A percentile compares a stretch with the other conserved stretches of the same genome.
Evolutionary conservation across 2,329 filamentous ascomycete species (phyloP).

Genomic region (Leptographium galeiforme): DNA sequence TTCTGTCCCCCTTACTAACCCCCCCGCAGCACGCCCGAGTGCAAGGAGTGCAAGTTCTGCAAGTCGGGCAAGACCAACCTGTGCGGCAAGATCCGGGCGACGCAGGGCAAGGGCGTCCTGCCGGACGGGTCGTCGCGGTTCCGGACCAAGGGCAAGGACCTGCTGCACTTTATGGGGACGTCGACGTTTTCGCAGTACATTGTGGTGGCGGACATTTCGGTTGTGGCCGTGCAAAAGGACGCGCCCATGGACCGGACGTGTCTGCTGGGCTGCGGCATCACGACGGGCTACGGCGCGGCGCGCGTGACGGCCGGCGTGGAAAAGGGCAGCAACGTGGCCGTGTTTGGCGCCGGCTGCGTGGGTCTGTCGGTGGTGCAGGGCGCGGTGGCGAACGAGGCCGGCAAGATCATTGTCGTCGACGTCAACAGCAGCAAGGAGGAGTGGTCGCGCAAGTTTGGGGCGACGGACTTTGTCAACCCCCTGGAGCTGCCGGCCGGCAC

Average conservation of each 20-base stretch:
- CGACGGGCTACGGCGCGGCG: slow-evolving; percentile 92
- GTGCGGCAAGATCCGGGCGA: slow-evolving; percentile 95
- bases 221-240: slow-evolving; percentile 74
- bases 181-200: slow-evolving; percentile 99
- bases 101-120: slow-evolving; percentile 93
- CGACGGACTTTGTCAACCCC: slow-evolving; percentile 94
- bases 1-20: background rate
- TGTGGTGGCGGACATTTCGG: slow-evolving; percentile 95
- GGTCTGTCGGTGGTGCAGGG: slow-evolving; percentile 93
- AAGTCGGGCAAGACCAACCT: slow-evolving; percentile 99
- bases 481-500: slow-evolving; percentile 56
- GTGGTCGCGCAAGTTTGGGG: slow-evolving; percentile 90
- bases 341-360: slow-evolving; percentile 94
- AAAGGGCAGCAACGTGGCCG: slow-evolving; percentile 73
- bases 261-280: slow-evolving; percentile 94
- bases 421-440: slow-evolving; percentile 83
- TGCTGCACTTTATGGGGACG: slow-evolving; percentile 98
- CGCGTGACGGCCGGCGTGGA: slow-evolving; percentile 87
- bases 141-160: slow-evolving; percentile 84
- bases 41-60: slow-evolving; percentile 98
- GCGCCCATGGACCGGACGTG: slow-evolving; percentile 95
- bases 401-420: slow-evolving; percentile 59
- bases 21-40: slow-evolving; percentile 74
- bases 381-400: slow-evolving; percentile 69
- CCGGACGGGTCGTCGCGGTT: slow-evolving; percentile 93